Evolutionary conservation across 192 early-diverging fungal species (phyloP).

Genomic region (Linnemannia schmuckeri): DNA sequence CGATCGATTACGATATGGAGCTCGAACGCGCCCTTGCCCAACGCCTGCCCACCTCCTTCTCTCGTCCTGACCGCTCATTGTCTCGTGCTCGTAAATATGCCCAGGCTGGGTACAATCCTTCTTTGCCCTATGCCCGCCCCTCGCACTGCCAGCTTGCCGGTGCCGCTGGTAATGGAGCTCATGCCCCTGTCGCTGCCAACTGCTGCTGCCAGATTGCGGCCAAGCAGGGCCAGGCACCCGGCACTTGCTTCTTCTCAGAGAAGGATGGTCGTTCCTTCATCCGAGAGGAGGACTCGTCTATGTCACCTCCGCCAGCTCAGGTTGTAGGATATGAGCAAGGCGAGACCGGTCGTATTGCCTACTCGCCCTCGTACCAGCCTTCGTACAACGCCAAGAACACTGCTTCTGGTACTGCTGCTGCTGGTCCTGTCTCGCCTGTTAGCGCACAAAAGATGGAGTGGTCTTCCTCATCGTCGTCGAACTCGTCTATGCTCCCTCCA

Average conservation of each 20-base stretch:
- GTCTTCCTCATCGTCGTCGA: constrained; percentile 6
- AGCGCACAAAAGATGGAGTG: constrained; percentile 11
- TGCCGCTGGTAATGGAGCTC: background rate
- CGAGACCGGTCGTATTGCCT: constrained; percentile 27
- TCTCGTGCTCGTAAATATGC: constrained; percentile 54
- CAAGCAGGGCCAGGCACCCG: constrained; percentile 33
- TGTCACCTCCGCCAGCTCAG: constrained; percentile 38
- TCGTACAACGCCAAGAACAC: constrained; percentile 27
- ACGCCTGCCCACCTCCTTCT: constrained; percentile 50
- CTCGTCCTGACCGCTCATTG: constrained; percentile 45
- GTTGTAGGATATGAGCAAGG: constrained; percentile 20
- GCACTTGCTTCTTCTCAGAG: constrained; percentile 40
- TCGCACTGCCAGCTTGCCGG: constrained; percentile 31
- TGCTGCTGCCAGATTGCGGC: constrained; percentile 54
- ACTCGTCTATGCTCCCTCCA: constrained; percentile 23
- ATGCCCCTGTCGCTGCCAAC: constrained; percentile 16
- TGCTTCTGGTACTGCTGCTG: background rate
- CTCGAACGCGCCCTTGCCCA: constrained; percentile 45
- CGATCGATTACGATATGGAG: constrained; percentile 49
- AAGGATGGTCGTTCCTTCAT: background rate
- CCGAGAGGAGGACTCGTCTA: constrained; percentile 15
- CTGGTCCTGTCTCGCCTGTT: background rate
- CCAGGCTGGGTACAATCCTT: constrained; percentile 45
- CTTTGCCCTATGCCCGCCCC: constrained; percentile 47
- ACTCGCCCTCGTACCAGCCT: constrained; percentile 46